Percentiles rank a stretch among this genome's conserved stretches.
Conservation (phyloP, 805 yeast genomes). For the Candida anglica region DNA sequence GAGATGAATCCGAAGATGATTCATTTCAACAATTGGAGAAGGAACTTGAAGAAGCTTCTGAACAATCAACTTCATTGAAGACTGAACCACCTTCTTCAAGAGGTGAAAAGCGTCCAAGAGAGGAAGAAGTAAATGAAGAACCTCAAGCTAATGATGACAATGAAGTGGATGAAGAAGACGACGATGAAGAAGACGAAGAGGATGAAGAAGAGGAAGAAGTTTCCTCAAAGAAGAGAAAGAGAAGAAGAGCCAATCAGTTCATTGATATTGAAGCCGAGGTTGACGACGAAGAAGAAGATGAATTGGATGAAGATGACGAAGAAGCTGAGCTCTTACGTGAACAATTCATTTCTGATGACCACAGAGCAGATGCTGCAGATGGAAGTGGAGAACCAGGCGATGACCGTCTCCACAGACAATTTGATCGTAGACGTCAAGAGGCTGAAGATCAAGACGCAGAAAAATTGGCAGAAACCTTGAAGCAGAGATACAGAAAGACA, state of each 20-base stretch:
- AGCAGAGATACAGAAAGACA: constrained; percentile 87
- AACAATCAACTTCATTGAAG: too few species aligned
- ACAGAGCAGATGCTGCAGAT: constrained; percentile 30
- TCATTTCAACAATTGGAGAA: too few species aligned
- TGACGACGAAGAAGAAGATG: constrained; percentile 93
- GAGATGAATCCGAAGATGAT: background rate
- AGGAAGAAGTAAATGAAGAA: constrained; percentile 8
- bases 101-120: constrained; percentile 3
- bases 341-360: constrained; percentile 77
- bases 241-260: constrained; percentile 70
- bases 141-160: constrained; percentile 4
- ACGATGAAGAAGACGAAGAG: too few species aligned
- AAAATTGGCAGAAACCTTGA: constrained; percentile 83
- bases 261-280: constrained; percentile 99
- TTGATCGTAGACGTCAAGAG: constrained; percentile 82
- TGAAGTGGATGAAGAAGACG: constrained; percentile 14
- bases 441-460: constrained; percentile 94
- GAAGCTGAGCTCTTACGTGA: constrained; percentile 83
- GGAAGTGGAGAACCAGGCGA: constrained; percentile 26
- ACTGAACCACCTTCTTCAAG: too few species aligned
- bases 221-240: too few species aligned
- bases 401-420: constrained; percentile 85
- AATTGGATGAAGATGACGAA: constrained; percentile 86
- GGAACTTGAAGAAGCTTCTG: too few species aligned
- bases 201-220: too few species aligned